These are phyloP conservation scores for Aspergillus sojae DNA, from an alignment of 2,329 filamentous ascomycete species.

Conservation along the genomic window DNA sequence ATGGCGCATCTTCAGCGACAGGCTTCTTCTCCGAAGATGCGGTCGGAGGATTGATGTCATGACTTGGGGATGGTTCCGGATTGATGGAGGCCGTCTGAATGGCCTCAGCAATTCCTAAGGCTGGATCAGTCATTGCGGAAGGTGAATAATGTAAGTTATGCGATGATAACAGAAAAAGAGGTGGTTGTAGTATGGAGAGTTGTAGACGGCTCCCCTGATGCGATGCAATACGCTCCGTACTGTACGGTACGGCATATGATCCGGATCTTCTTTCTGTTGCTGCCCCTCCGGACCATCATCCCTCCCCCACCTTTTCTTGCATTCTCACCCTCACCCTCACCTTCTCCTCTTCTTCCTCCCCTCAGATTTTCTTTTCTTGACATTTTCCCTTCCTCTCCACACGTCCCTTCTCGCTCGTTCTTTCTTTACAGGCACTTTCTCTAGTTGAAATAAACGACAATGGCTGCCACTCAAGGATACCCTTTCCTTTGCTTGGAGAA, in stretches of 20 bases:
- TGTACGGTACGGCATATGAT: slow-evolving; percentile 8
- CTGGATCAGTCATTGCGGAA: slow-evolving; percentile 58
- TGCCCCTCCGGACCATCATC: slow-evolving; percentile 26
- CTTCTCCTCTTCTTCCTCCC: slow-evolving; percentile 13
- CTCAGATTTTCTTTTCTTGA: slow-evolving; percentile 15
- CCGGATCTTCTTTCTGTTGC: slow-evolving; percentile 23
- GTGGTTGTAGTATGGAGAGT: neutral
- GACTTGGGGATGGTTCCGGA: slow-evolving; percentile 66
- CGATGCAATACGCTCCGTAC: neutral
- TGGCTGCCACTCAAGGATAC: slow-evolving; percentile 79
- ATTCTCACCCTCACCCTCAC: slow-evolving; percentile 13
- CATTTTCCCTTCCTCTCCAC: neutral
- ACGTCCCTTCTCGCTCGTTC: slow-evolving; percentile 8
- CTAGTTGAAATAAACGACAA: slow-evolving; percentile 44
- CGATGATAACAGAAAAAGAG: neutral
- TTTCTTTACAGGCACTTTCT: slow-evolving; percentile 10
- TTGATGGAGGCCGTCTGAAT: slow-evolving; percentile 82
- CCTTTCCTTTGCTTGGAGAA: slow-evolving; percentile 94
- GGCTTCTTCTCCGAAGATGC: slow-evolving; percentile 68
- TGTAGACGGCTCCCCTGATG: neutral
- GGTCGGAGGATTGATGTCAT: slow-evolving; percentile 81
- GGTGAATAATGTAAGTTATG: neutral
- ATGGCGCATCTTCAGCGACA: slow-evolving; percentile 54
- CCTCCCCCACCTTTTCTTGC: slow-evolving; percentile 6
- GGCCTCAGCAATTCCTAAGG: slow-evolving; percentile 72